Evolutionary conservation across 2,329 filamentous ascomycete genomes (phyloP).

Genomic region (Trichoderma lentiforme): DNA sequence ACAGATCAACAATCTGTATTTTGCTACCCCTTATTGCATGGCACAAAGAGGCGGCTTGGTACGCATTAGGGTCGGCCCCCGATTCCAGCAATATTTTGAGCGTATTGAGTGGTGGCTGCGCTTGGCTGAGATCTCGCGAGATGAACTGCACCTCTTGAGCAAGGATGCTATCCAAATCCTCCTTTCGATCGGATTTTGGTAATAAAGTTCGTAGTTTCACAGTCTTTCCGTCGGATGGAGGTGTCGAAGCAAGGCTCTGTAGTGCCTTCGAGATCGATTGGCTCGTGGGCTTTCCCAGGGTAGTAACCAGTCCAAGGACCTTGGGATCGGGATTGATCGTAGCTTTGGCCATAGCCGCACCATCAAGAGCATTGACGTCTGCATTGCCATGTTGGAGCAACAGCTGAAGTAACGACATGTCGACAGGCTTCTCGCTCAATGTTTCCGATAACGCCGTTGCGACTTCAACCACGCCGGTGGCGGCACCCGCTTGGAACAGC

Average conservation of each 20-base stretch:
- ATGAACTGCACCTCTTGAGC: conserved; percentile 49
- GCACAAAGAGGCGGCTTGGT: conserved; percentile 50
- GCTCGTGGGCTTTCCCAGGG: conserved; percentile 42
- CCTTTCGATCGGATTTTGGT: conserved; percentile 40
- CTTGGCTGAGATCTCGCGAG: conserved; percentile 35
- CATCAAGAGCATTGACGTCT: conserved; percentile 50
- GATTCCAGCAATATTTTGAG: conserved; percentile 46
- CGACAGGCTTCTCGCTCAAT: conserved; percentile 44
- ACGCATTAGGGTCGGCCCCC: conserved; percentile 54
- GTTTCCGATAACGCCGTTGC: conserved; percentile 41
- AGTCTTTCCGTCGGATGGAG: conserved; percentile 45
- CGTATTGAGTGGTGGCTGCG: conserved; percentile 39
- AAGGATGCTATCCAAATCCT: conserved; percentile 44
- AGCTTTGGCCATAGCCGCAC: conserved; percentile 42
- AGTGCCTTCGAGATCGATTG: conserved; percentile 45
- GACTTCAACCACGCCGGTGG: conserved; percentile 41
- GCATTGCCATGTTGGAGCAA: conserved; percentile 51
- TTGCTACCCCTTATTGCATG: conserved; percentile 47
- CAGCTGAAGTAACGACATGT: conserved; percentile 47
- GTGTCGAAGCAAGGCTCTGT: conserved; percentile 40
- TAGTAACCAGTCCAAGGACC: conserved; percentile 47
- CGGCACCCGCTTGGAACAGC: conserved; percentile 45
- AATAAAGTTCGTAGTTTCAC: conserved; percentile 50
- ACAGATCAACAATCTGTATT: conserved; percentile 44
- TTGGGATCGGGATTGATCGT: conserved; percentile 44